Conservation (phyloP, 768 basidiomycete species). For the Xerocomus brunneocitrinus region DNA sequence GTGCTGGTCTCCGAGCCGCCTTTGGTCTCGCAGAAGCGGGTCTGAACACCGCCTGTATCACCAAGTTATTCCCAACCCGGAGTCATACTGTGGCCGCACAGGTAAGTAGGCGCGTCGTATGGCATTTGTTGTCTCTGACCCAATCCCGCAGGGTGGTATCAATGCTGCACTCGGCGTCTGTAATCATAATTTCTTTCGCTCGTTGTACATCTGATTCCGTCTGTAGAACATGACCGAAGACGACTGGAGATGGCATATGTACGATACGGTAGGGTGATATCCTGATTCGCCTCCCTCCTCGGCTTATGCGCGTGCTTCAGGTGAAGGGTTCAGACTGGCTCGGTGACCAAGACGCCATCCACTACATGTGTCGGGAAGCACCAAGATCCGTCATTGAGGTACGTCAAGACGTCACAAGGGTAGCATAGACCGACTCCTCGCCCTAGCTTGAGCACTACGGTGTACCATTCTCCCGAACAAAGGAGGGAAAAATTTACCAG, state of each 20-base stretch:
- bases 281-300: slow-evolving; percentile 1
- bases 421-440: background rate
- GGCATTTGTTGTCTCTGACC: slow-evolving; percentile 10
- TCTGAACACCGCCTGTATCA: slow-evolving; percentile 98
- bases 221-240: slow-evolving; percentile 96
- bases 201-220: slow-evolving; percentile 3
- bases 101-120: slow-evolving; percentile 37
- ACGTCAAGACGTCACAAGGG: slow-evolving; percentile 6
- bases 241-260: slow-evolving; percentile 99
- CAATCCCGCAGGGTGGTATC: slow-evolving; percentile 74
- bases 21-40: slow-evolving; percentile 98
- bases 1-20: slow-evolving; percentile 95
- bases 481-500: slow-evolving; percentile 99
- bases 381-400: slow-evolving; percentile 92
- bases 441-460: slow-evolving; percentile 94
- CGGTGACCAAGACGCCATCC: slow-evolving; percentile 98
- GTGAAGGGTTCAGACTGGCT: slow-evolving; percentile 99
- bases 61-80: slow-evolving; percentile 97
- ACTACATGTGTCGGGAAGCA: slow-evolving; percentile 99
- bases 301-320: slow-evolving; percentile 35
- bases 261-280: slow-evolving; percentile 68
- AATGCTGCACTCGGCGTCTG: slow-evolving; percentile 93
- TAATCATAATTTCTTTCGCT: slow-evolving; percentile 12
- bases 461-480: slow-evolving; percentile 96
- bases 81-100: slow-evolving; percentile 99